These are phyloP conservation scores for Hymenoscyphus infarciens DNA, from an alignment of 2,329 filamentous ascomycete species.

Conservation along the genomic window DNA sequence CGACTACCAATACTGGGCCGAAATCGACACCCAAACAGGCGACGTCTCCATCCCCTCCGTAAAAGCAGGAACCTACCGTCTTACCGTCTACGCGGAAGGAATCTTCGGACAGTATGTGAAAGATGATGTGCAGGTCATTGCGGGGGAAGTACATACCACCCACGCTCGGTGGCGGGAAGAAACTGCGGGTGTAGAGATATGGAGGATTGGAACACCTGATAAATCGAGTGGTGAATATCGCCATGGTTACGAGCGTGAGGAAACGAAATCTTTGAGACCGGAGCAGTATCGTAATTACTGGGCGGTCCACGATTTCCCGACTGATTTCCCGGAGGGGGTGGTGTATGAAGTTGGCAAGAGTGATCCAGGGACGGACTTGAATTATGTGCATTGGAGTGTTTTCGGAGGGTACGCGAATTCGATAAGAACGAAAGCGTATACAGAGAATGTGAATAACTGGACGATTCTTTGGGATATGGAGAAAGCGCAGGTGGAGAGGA, in stretches of 20 bases:
- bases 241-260: slow-evolving; percentile 51
- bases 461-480: slow-evolving; percentile 51
- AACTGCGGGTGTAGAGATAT: slow-evolving; percentile 54
- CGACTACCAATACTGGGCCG: slow-evolving; percentile 62
- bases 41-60: slow-evolving; percentile 50
- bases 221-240: slow-evolving; percentile 58
- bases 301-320: slow-evolving; percentile 53
- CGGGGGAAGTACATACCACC: slow-evolving; percentile 40
- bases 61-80: slow-evolving; percentile 55
- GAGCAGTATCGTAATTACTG: slow-evolving; percentile 61
- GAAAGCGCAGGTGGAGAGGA: slow-evolving; percentile 40
- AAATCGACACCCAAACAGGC: slow-evolving; percentile 44
- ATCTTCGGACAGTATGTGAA: slow-evolving; percentile 58
- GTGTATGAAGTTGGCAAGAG: slow-evolving; percentile 54
- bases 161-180: slow-evolving; percentile 51
- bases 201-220: slow-evolving; percentile 60
- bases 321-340: slow-evolving; percentile 57
- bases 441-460: slow-evolving; percentile 55
- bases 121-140: slow-evolving; percentile 44
- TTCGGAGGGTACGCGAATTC: slow-evolving; percentile 55
- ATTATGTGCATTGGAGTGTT: slow-evolving; percentile 64
- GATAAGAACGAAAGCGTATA: slow-evolving; percentile 41
- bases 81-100: slow-evolving; percentile 60
- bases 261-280: slow-evolving; percentile 47
- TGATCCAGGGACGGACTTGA: slow-evolving; percentile 48